phyloP scores from a whole-genome alignment of 768 basidiomycete species.

The Trametes elegans region DNA sequence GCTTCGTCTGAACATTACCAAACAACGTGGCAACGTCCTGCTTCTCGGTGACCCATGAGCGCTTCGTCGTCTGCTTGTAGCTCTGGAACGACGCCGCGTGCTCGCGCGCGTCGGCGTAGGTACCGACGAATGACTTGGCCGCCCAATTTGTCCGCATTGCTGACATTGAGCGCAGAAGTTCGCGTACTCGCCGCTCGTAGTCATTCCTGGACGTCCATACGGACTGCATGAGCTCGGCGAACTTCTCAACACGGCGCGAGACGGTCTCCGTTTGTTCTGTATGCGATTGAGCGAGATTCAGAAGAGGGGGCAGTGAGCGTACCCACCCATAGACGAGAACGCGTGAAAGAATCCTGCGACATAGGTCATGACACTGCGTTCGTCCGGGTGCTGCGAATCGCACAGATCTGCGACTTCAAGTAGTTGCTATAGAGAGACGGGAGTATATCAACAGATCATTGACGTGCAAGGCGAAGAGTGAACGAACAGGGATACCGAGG shows the following conservation, averaged over 20 bases:
- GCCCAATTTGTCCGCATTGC: constrained; percentile 72
- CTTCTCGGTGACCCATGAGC: constrained; percentile 85
- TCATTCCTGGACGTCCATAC: constrained; percentile 88
- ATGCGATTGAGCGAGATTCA: too few species aligned
- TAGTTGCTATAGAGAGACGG: constrained; percentile 59
- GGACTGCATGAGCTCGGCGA: constrained; percentile 92
- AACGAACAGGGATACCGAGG: constrained; percentile 83
- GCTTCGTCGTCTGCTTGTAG: constrained; percentile 86
- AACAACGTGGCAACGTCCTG: constrained; percentile 87
- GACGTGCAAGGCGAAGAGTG: constrained; percentile 3
- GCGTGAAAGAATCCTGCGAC: constrained; percentile 98
- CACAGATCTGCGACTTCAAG: constrained; percentile 96
- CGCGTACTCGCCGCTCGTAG: constrained; percentile 82
- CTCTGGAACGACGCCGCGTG: constrained; percentile 68
- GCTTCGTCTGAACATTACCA: constrained; percentile 91
- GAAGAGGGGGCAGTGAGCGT: not conserved
- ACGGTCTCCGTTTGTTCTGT: constrained; percentile 94
- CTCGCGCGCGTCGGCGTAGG: constrained; percentile 79
- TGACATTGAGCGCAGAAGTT: constrained; percentile 66
- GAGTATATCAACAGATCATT: constrained; percentile 2
- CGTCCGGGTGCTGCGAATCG: constrained; percentile 85
- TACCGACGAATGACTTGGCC: constrained; percentile 61
- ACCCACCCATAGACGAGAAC: constrained; percentile 92
- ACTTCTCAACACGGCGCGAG: constrained; percentile 90
- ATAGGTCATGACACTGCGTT: constrained; percentile 97